These are phyloP conservation scores for Saccharomyces paradoxus DNA, from an alignment of 805 yeast species.

Conservation along the genomic window DNA sequence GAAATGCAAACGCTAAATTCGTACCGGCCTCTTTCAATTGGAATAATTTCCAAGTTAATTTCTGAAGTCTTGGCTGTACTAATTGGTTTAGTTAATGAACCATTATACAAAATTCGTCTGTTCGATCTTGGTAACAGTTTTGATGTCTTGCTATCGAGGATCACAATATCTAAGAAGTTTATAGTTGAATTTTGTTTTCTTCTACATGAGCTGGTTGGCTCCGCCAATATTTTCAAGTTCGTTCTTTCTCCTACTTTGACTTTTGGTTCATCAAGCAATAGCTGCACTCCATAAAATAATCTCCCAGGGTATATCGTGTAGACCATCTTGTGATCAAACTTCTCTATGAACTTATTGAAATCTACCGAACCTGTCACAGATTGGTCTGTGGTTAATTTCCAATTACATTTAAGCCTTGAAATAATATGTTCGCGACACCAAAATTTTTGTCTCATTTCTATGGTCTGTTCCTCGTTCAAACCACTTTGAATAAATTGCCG, in stretches of 20 bases:
- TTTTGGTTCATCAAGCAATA: constrained; percentile 5
- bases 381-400: constrained; percentile 37
- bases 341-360: constrained; percentile 22
- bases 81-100: constrained; percentile 47
- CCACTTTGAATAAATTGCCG: constrained; percentile 55
- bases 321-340: constrained; percentile 19
- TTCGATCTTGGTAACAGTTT: constrained; percentile 32
- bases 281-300: constrained; percentile 12
- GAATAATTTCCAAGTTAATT: constrained; percentile 40
- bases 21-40: constrained; percentile 70
- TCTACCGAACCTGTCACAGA: constrained; percentile 16
- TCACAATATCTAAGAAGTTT: constrained; percentile 8
- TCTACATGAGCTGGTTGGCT: constrained; percentile 3
- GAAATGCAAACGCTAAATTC: constrained; percentile 53
- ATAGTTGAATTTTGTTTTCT: not conserved
- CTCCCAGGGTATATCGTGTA: constrained; percentile 17
- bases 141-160: constrained; percentile 21
- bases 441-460: constrained; percentile 52
- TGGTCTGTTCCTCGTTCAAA: constrained; percentile 48
- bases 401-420: constrained; percentile 49
- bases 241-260: constrained; percentile 12
- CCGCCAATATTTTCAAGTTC: constrained; percentile 7
- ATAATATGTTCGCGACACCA: constrained; percentile 75
- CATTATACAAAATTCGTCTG: constrained; percentile 59
- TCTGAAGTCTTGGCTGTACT: constrained; percentile 37